phyloP scores from a whole-genome alignment of 2,329 filamentous ascomycete species.

The Diaporthe ilicicola region DNA sequence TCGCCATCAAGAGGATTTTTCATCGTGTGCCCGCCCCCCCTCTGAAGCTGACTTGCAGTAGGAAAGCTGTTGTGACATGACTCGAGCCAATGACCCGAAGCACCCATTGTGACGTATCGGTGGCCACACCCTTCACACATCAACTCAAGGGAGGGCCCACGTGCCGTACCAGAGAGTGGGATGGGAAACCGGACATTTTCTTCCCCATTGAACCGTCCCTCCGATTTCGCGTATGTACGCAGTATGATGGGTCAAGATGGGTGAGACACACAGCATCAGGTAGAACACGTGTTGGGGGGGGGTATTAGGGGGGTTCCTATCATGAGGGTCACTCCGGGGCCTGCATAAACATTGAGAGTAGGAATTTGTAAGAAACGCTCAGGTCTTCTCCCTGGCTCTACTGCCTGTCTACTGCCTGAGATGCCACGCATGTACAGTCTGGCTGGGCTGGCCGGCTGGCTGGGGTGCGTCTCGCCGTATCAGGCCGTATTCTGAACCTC shows the following conservation, averaged over 20 bases:
- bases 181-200: background rate
- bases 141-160: background rate
- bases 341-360: background rate
- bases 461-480: background rate
- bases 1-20: background rate
- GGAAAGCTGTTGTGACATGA: constrained; percentile 26
- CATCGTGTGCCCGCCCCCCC: background rate
- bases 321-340: background rate
- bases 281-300: background rate
- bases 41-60: background rate
- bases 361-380: constrained; percentile 2
- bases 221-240: constrained; percentile 1
- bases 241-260: background rate
- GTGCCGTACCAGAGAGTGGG: constrained; percentile 3
- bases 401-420: too few relatives aligned
- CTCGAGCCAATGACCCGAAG: constrained; percentile 14
- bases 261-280: constrained; percentile 1
- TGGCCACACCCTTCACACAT: constrained; percentile 6
- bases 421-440: background rate
- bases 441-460: too few relatives aligned
- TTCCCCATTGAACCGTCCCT: background rate
- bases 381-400: background rate
- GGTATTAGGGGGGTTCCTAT: background rate
- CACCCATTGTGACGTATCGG: constrained; percentile 26
- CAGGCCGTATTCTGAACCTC: background rate